Conservation (phyloP, 2,329 filamentous ascomycete genomes). For the Ascocoryne sarcoides region DNA sequence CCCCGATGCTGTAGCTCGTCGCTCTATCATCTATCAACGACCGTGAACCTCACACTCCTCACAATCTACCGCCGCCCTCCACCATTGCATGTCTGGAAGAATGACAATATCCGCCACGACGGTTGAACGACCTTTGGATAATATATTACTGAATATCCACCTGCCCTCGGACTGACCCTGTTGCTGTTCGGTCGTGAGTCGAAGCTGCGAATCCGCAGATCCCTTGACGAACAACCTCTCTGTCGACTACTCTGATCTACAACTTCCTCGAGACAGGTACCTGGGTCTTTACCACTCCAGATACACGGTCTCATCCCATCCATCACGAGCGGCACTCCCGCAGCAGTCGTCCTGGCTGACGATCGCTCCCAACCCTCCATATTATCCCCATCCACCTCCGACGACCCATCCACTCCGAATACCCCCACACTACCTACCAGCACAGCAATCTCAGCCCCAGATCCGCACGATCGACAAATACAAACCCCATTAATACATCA, state of each 20-base stretch:
- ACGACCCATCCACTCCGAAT: constrained; percentile 53
- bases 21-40: constrained; percentile 4
- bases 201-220: too few species aligned
- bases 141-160: constrained; percentile 5
- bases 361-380: constrained; percentile 44
- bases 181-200: too few species aligned
- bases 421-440: constrained; percentile 40
- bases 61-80: background rate
- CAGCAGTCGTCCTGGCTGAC: constrained; percentile 65
- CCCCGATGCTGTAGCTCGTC: too few species aligned
- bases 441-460: constrained; percentile 37
- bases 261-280: constrained; percentile 7
- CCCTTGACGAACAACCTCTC: too few species aligned
- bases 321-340: constrained; percentile 36
- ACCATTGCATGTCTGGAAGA: constrained; percentile 3
- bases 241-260: background rate
- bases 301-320: constrained; percentile 8
- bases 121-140: constrained; percentile 6
- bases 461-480: constrained; percentile 19
- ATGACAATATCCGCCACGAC: constrained; percentile 8
- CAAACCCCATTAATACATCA: too few species aligned
- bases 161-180: constrained; percentile 7
- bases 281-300: constrained; percentile 8
- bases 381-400: constrained; percentile 56
- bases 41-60: constrained; percentile 2